Base-by-base conservation (phyloP, 306 rosid genomes). In the Prunus campanulata region DNA sequence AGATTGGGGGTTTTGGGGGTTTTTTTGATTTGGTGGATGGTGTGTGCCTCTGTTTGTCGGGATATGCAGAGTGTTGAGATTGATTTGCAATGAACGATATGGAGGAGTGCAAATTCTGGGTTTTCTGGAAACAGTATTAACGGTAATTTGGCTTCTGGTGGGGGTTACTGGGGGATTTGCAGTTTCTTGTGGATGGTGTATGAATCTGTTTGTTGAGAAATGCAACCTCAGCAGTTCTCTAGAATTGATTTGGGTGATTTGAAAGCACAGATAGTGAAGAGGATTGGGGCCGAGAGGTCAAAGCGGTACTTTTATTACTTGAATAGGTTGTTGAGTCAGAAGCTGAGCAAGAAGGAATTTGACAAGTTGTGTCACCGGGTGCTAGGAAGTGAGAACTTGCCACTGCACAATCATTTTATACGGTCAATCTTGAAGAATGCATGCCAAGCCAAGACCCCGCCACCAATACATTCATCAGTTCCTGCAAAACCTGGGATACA, bases 231-330 rank as follows among this genome's bases (percentile, higher is more conserved):
- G 83, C 93, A 88, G 90, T 79, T 86, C 77, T 88, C 93, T 44
- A 96, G 99, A 87, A 86, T 92, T 78, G 93, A 96, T 89, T 88
- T 96, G 92, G 93, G 86, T 72, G 98, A 96, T 80, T 78, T 96
- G 78, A 96, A 84, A 84, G 91, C 86, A 39, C 91, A 86, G 54
- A 85, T 96, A 71, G 82, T 91, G 73, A 96, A 96, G 89, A 96
- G 86, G 87, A 78, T 96, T 77, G 98, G 99, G 73, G 76, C 78
- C 11, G 93, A 91, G 62, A 92, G 79, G 91, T 89, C 93, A 0
- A 96, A 91, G 74, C 82, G 79, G 56, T 96, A 96, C 84, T 90
- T 91, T 76, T 83, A 71, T 78, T 86, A 82, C 85, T 83, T 96
- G 86, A 86, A 86, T 69, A 89, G 86, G 88, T 85, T 96, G 78